Percentiles rank a stretch among this genome's conserved stretches.
phyloP scores from a whole-genome alignment of 2,329 filamentous ascomycete species.

The Aspergillus glaucus region DNA sequence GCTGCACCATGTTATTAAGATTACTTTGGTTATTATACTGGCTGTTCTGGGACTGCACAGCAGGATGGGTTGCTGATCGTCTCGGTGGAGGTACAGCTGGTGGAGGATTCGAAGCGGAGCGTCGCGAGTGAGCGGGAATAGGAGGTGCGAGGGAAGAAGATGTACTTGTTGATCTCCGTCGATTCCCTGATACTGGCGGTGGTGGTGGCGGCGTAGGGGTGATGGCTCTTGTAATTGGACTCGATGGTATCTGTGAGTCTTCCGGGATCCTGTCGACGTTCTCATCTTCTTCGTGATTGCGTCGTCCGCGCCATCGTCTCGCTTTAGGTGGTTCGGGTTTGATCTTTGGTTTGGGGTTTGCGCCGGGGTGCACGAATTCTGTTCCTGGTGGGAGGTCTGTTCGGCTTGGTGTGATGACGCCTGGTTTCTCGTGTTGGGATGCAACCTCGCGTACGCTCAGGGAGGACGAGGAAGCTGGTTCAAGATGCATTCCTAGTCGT shows the following conservation, averaged over 20 bases:
- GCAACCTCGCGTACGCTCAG: slow-evolving; percentile 74
- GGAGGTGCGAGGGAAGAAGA: slow-evolving; percentile 19
- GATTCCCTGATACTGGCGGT: slow-evolving; percentile 7
- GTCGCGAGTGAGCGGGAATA: slow-evolving; percentile 17
- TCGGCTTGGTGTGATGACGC: slow-evolving; percentile 71
- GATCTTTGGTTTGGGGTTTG: slow-evolving; percentile 20
- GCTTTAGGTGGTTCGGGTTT: slow-evolving; percentile 39
- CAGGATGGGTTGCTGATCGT: slow-evolving; percentile 26
- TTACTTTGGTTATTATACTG: not conserved
- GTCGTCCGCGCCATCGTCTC: slow-evolving; percentile 37
- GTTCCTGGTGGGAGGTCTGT: slow-evolving; percentile 22
- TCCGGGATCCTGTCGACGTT: slow-evolving; percentile 24
- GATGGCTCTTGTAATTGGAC: slow-evolving; percentile 5
- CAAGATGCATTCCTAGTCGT: slow-evolving; percentile 63
- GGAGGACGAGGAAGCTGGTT: slow-evolving; percentile 62
- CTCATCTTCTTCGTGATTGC: slow-evolving; percentile 27
- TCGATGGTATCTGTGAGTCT: slow-evolving; percentile 14
- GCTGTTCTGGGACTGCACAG: slow-evolving; percentile 12
- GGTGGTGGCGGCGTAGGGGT: slow-evolving; percentile 2
- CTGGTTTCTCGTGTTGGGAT: slow-evolving; percentile 72
- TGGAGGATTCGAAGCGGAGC: slow-evolving; percentile 30
- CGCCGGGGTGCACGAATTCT: slow-evolving; percentile 10
- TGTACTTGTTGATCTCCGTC: slow-evolving; percentile 18
- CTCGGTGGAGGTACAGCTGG: slow-evolving; percentile 38
- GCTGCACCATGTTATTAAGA: not conserved